A percentile compares a stretch with the other conserved stretches of the same genome.
These are phyloP conservation scores for Pythium coloratum DNA, from an alignment of 352 stramenopile species.

Conservation along the genomic window DNA sequence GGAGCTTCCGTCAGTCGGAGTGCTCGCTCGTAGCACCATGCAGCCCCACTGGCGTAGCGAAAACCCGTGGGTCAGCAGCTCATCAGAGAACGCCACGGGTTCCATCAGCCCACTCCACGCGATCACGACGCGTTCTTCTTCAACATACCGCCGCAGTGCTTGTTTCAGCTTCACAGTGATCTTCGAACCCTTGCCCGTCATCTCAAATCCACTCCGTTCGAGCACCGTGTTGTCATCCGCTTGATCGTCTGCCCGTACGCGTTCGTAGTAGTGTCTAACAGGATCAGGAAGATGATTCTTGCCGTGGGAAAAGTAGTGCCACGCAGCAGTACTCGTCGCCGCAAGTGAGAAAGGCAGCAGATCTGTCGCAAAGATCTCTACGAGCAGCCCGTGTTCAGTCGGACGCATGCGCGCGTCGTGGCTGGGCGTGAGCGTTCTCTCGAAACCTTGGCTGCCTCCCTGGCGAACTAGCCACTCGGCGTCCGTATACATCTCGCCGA, in stretches of 20 bases:
- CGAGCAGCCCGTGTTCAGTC: conserved; percentile 3
- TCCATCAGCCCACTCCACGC: conserved; percentile 56
- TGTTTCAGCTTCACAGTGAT: conserved; percentile 53
- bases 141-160: conserved; percentile 44
- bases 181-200: conserved; percentile 41
- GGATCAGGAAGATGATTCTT: conserved; percentile 13
- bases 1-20: conserved; percentile 24
- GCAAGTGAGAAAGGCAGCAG: conserved; percentile 12
- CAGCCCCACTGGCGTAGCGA: conserved; percentile 59
- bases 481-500: conserved; percentile 12
- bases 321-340: conserved; percentile 12
- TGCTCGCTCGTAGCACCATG: conserved; percentile 36
- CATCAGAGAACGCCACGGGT: conserved; percentile 45
- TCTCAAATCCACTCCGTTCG: conserved; percentile 57
- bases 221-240: conserved; percentile 44
- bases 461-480: neutral
- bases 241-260: neutral
- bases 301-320: conserved; percentile 15
- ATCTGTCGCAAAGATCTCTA: conserved; percentile 16
- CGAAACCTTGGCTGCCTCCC: too few species aligned
- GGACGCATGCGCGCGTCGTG: conserved; percentile 4
- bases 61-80: conserved; percentile 36
- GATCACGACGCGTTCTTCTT: conserved; percentile 46
- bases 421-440: too few species aligned
- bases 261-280: conserved; percentile 12